A percentile compares a stretch with the other conserved stretches of the same genome.
Evolutionary conservation across 2,329 filamentous ascomycete genomes (phyloP).

Genomic region (Acephala macrosclerotiorum): DNA sequence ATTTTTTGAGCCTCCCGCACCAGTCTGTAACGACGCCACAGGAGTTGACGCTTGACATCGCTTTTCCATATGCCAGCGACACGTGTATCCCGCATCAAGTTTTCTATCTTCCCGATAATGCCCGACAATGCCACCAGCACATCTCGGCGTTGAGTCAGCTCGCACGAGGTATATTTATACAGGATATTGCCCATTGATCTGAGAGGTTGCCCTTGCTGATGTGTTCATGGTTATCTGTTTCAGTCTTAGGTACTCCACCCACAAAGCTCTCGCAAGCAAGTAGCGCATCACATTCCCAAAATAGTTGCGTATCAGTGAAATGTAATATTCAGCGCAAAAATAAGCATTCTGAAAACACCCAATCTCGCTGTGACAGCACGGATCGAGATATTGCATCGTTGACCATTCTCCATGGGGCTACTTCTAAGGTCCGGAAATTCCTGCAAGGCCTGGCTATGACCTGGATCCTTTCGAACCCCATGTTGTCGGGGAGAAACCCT

Average conservation of each 20-base stretch:
- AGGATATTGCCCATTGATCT: neutral
- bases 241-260: neutral
- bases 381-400: neutral
- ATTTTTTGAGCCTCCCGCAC: neutral
- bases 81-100: neutral
- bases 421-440: too few relatives aligned
- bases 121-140: neutral
- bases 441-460: neutral
- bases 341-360: neutral
- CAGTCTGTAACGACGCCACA: neutral
- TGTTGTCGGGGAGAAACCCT: slow-evolving; percentile 15
- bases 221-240: neutral
- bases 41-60: neutral
- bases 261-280: neutral
- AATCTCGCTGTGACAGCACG: neutral
- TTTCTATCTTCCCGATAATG: neutral
- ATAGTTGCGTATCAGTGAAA: neutral
- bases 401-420: neutral
- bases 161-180: neutral
- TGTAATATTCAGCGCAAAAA: neutral
- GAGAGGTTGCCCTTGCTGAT: neutral
- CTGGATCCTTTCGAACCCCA: neutral
- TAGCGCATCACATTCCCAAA: neutral
- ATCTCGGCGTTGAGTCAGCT: neutral
- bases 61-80: neutral